Base-by-base conservation (phyloP, 768 basidiomycete genomes). In the Trametes cinnabarina region DNA sequence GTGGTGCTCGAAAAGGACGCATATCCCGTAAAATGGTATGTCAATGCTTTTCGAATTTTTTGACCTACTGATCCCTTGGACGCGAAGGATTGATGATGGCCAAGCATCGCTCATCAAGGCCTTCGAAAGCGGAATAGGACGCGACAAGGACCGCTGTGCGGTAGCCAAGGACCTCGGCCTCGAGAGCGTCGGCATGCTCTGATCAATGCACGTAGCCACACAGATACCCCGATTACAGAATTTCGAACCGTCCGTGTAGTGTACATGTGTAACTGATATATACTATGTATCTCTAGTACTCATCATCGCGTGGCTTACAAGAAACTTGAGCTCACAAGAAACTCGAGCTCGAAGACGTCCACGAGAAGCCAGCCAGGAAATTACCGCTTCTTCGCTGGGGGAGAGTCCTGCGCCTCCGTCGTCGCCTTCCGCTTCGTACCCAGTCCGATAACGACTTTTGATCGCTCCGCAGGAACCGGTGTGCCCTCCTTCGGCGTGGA, bases 11-110 rank as follows among this genome's bases (percentile, higher is more conserved):
- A 96, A 48, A 90, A 90, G 67, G 76, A 84, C 37, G 96, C 82
- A 0, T 87, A 92, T 69, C 65, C 77, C 2, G 85, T 91, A 11
- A 83, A 89, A 75, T 99, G 97, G 96, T 95, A 35, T 3, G 67
- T 57, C 5, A 58, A 52, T 32, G 34, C 55, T n/a, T 32, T 19
- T 17, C 14, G 28, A 2, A 12, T 14, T n/a, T n/a, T n/a, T n/a
- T n/a, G n/a, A n/a, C n/a, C n/a, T n/a, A n/a, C n/a, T n/a, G n/a
- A 14, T 5, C 17, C 15, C 28, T 23, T 11, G 22, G 12, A 34
- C 32, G 22, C 51, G 2, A 58, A 95, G 94, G 94, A 84, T 76
- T 46, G 94, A 96, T 67, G 92, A 97, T 40, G 86, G 86, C 1
- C 86, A 94, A 63, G 85, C 84, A 10, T 83, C 87, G 0, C 79